A percentile compares a stretch with the other conserved stretches of the same genome.
phyloP scores from a whole-genome alignment of 2,329 filamentous ascomycete genomes.

The Trichoderma sp. region DNA sequence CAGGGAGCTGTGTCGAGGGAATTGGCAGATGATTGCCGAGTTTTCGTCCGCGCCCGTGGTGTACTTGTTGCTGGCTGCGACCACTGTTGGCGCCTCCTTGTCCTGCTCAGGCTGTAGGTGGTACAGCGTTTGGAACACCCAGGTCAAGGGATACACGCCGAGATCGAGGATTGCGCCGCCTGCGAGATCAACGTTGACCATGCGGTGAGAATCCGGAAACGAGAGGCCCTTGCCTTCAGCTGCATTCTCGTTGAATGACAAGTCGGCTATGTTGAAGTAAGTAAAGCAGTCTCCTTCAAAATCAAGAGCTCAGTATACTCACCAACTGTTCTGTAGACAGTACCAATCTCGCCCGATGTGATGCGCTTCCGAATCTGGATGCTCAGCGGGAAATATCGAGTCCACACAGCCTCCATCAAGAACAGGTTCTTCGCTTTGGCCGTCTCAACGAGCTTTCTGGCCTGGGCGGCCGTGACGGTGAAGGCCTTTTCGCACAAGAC shows the following conservation, averaged over 20 bases:
- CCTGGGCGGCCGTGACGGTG: conserved; percentile 79
- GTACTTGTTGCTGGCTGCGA: conserved; percentile 73
- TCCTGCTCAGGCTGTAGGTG: conserved; percentile 71
- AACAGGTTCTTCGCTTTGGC: conserved; percentile 74
- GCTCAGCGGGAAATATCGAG: conserved; percentile 83
- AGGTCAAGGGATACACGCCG: conserved; percentile 86
- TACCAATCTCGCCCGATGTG: conserved; percentile 57
- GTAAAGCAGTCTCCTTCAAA: neutral
- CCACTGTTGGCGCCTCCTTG: conserved; percentile 70
- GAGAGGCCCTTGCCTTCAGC: conserved; percentile 54
- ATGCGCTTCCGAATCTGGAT: conserved; percentile 72
- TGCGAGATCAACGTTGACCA: conserved; percentile 81
- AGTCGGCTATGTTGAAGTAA: conserved; percentile 51
- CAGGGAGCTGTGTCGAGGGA: conserved; percentile 69
- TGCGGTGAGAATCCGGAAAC: conserved; percentile 67
- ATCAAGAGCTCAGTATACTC: conserved; percentile 32
- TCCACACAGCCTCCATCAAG: conserved; percentile 90
- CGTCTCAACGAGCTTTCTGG: conserved; percentile 70
- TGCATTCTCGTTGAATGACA: conserved; percentile 63
- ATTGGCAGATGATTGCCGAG: conserved; percentile 77
- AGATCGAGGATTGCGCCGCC: conserved; percentile 83
- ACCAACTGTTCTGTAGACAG: conserved; percentile 63
- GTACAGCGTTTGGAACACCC: conserved; percentile 89
- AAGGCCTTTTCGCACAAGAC: conserved; percentile 92
- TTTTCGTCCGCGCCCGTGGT: conserved; percentile 75